phyloP scores from a whole-genome alignment of 805 yeast genomes.

The Zygosaccharomyces rouxii region DNA sequence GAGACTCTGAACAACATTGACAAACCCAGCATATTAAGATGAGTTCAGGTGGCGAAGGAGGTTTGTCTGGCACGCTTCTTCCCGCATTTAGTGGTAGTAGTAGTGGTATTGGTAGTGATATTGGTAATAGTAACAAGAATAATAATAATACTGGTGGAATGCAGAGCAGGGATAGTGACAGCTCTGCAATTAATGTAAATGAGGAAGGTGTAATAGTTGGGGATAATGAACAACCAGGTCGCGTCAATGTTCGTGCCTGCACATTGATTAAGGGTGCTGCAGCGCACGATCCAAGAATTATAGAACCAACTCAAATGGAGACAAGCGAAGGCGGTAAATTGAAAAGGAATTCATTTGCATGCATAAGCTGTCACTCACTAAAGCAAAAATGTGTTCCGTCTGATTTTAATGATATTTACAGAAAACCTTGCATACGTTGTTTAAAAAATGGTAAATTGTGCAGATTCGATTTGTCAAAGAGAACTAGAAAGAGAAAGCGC shows the following conservation, averaged over 20 bases:
- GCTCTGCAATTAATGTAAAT: neutral
- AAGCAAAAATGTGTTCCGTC: slow-evolving; percentile 83
- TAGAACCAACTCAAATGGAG: slow-evolving; percentile 23
- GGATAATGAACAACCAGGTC: neutral
- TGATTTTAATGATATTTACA: slow-evolving; percentile 41
- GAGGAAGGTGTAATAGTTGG: slow-evolving; percentile 3
- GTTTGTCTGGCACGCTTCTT: slow-evolving; percentile 1
- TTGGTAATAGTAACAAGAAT: neutral
- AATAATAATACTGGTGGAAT: neutral
- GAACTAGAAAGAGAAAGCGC: slow-evolving; percentile 44
- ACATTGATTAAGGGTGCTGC: slow-evolving; percentile 24
- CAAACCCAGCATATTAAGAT: neutral
- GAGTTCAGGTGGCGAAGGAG: slow-evolving; percentile 8
- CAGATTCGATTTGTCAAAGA: slow-evolving; percentile 58
- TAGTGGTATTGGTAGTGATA: neutral
- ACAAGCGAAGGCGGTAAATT: slow-evolving; percentile 22
- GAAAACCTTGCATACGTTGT: slow-evolving; percentile 73
- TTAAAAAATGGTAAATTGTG: slow-evolving; percentile 58
- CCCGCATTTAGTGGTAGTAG: slow-evolving; percentile 5
- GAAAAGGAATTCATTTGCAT: slow-evolving; percentile 36
- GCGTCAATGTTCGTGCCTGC: slow-evolving; percentile 6
- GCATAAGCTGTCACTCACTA: slow-evolving; percentile 59
- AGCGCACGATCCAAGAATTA: slow-evolving; percentile 23
- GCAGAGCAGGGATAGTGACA: neutral
- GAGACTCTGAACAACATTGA: neutral